Conservation (phyloP, 805 yeast genomes). For the Pichia manshurica region DNA sequence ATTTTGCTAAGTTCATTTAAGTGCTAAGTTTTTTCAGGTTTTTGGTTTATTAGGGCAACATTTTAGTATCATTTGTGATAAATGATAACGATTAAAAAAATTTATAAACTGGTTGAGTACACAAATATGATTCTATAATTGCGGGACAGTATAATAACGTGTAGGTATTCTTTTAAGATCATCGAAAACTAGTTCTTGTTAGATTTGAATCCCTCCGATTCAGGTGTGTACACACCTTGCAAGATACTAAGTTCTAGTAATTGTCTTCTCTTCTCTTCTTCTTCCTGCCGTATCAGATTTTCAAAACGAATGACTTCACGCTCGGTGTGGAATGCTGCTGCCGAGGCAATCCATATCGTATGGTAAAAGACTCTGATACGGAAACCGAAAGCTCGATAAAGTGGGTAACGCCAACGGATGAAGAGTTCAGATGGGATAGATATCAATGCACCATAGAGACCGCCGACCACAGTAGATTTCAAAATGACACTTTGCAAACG, state of each 20-base stretch:
- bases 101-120: too few species aligned
- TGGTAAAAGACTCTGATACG: constrained; percentile 34
- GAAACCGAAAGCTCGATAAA: constrained; percentile 32
- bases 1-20: background rate
- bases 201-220: constrained; percentile 21
- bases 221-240: constrained; percentile 29
- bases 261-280: constrained; percentile 27
- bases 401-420: constrained; percentile 33
- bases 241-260: constrained; percentile 30
- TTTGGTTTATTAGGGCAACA: too few species aligned
- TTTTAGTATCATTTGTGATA: too few species aligned
- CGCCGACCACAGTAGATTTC: constrained; percentile 31
- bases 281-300: constrained; percentile 27
- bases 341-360: constrained; percentile 33
- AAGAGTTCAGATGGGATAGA: constrained; percentile 34
- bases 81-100: too few species aligned
- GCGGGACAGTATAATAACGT: too few species aligned
- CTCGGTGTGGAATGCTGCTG: constrained; percentile 34
- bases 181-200: background rate
- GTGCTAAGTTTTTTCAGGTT: too few species aligned
- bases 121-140: too few species aligned
- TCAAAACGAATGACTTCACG: constrained; percentile 32
- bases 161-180: too few species aligned
- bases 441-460: constrained; percentile 33
- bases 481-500: constrained; percentile 27